phyloP scores from a whole-genome alignment of 441 rosid species.

The Gossypium davidsonii region DNA sequence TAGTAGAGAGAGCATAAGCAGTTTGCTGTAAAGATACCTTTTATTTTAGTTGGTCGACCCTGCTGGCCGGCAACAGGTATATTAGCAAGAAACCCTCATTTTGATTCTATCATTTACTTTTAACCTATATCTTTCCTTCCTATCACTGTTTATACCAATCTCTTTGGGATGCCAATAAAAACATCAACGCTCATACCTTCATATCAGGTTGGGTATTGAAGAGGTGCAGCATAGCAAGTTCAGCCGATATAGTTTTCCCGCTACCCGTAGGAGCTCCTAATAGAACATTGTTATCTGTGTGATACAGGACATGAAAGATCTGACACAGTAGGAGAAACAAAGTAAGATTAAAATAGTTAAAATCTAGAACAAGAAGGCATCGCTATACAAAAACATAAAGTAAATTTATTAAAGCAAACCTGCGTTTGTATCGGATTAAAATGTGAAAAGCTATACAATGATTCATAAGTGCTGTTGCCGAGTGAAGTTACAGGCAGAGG shows the following conservation, averaged over 20 bases:
- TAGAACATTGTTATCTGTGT: slow-evolving; percentile 86
- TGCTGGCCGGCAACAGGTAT: slow-evolving; percentile 3
- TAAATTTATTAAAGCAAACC: slow-evolving; percentile 39
- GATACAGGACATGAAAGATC: slow-evolving; percentile 87
- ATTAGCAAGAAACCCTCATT: not conserved
- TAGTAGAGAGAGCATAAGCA: not conserved
- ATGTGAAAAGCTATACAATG: slow-evolving; percentile 89
- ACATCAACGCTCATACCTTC: slow-evolving; percentile 55
- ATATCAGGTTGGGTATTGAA: slow-evolving; percentile 94
- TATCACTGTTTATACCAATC: not conserved
- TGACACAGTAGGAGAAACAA: slow-evolving; percentile 36
- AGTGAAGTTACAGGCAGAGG: slow-evolving; percentile 92
- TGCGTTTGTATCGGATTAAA: slow-evolving; percentile 99
- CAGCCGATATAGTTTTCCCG: slow-evolving; percentile 98
- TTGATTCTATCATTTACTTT: not conserved
- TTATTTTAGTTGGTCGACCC: not conserved
- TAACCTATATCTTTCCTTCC: not conserved
- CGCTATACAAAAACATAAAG: slow-evolving; percentile 17
- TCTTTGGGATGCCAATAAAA: slow-evolving; percentile 9
- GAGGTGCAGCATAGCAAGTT: slow-evolving; percentile 95
- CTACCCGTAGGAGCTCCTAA: slow-evolving; percentile 99
- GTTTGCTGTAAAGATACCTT: not conserved
- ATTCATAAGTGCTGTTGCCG: slow-evolving; percentile 62
- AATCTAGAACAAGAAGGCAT: slow-evolving; percentile 13
- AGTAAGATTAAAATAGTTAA: slow-evolving; percentile 6